Evolutionary conservation across 1,284 basidiomycete species (phyloP), one percentile per base, ranked within the genome.

Genomic region (Ustilago lituana): DNA sequence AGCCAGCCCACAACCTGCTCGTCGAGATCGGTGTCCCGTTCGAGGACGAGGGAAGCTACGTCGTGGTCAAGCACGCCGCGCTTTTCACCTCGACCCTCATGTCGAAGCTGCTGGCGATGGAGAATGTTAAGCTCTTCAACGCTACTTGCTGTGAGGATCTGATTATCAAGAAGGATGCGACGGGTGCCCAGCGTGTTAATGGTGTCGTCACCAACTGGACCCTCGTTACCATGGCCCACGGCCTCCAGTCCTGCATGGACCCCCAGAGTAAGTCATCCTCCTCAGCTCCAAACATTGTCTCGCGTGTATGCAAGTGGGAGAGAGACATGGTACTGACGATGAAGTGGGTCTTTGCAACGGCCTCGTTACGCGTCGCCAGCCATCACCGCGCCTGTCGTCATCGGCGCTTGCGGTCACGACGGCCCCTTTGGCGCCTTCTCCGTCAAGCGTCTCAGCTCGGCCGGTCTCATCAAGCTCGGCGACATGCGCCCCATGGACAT

Each of bases 171-270:
- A 71, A 73, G 45, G 78, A 78, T 43, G 17, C 22, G 10, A 26
- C 57, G 5, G 79, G 79, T 11, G 55, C 56, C 1, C 88, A 90
- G 78, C 88, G 91, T 48, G 87, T 92, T 43, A 87, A 89, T n/a
- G 91, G 91, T 33, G 90, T 92, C 24, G 91, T 92, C 5, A 90
- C 89, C 52, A 92, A 93, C 86, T 93, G 89, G 89, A 91, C 90
- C 23, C 86, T 91, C 49, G 90, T 92, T 54, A 87, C 89, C 14
- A 86, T 92, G 58, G 91, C 91, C 83, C 90, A 92, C 38, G 76
- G 74, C 12, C 54, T 71, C 3, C 74, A 92, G 83, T 88, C 87
- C 24, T 92, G 90, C 86, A 92, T 92, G 91, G 91, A 92, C 82
- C 91, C 91, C 27, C 89, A 90, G 83, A 91, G 90, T 32, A 89